Base-by-base conservation (phyloP, 2,329 filamentous ascomycete species). In the Alternaria incomplexa region DNA sequence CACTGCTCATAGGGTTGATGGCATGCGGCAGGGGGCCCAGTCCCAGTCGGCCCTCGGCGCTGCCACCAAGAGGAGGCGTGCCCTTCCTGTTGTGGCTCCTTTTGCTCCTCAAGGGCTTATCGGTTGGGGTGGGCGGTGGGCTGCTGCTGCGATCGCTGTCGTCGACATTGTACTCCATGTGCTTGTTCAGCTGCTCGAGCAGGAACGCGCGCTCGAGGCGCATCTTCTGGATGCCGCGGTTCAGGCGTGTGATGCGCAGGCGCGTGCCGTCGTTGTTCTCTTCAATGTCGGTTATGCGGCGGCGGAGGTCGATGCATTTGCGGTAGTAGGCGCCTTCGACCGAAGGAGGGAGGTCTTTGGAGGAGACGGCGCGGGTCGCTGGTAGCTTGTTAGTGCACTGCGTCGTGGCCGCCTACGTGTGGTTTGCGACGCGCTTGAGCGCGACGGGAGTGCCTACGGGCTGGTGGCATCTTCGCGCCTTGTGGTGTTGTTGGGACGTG, bases 281-380 rank as follows among this genome's bases (percentile, higher is more conserved):
- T 79, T 98, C 94, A 73, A 98, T 93, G 79, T 97, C 94, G 78
- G 90, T 91, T 67, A 96, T 92, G 64, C 96, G 91, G 73, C 93
- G 91, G 83, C 96, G 96, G 22, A 99, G 88, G 73, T 96, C 92
- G 77, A 97, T 93, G 81, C 95, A 98, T 88, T 99, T 98, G 68
- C 93, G 89, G 74, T 96, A 93, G 82, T 98, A 99, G 54, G 95
- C 94, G 79, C 95, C 91, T 81, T 99, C 95, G 66, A 98, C 93
- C 15, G 93, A 97, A 15, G 96, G 95, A 20, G 95, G 93, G 60
- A 90, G 86, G 36, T 80, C 77, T 69, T 78, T 78, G 46, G 78
- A 77, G 23, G 76, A 74, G 57, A 76, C 66, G 15, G 77, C 74
- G 58, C 76, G 72, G 56, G 64, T 67, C 57, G 73, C 70, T 75